A percentile compares a stretch with the other conserved stretches of the same genome.
phyloP scores from a whole-genome alignment of 305 asterid species.

The Salvia sclarea region DNA sequence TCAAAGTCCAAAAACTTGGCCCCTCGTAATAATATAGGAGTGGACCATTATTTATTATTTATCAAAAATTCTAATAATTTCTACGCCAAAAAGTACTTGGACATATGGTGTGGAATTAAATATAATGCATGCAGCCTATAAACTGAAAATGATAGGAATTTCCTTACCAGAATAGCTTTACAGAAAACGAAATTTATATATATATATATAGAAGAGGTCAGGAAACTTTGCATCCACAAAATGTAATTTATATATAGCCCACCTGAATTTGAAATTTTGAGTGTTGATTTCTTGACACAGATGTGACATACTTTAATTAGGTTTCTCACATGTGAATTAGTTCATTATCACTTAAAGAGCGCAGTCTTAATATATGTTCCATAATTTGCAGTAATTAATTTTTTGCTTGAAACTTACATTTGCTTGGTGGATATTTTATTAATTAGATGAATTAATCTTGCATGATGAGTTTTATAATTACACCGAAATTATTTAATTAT shows the following conservation, averaged over 20 bases:
- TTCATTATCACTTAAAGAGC: too few species aligned
- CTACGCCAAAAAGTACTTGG: background rate
- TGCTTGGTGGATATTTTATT: background rate
- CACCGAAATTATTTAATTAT: too few species aligned
- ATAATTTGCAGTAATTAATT: background rate
- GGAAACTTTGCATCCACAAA: conserved; percentile 27
- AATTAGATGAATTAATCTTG: too few species aligned
- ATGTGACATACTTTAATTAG: background rate
- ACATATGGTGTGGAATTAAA: conserved; percentile 26
- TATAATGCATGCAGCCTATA: conserved; percentile 25
- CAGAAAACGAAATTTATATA: conserved; percentile 27
- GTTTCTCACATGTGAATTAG: background rate
- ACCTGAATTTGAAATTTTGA: background rate
- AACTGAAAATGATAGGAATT: conserved; percentile 36
- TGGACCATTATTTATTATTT: conserved; percentile 19
- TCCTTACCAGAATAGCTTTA: conserved; percentile 40
- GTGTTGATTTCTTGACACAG: conserved; percentile 23
- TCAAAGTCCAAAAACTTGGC: conserved; percentile 7
- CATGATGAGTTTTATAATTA: too few species aligned
- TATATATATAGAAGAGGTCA: background rate
- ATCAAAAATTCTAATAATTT: background rate
- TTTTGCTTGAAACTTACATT: too few species aligned
- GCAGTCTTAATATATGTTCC: background rate
- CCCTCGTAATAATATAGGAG: conserved; percentile 13
- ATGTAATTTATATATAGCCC: conserved; percentile 14